These are phyloP conservation scores for Aspergillus uvarum DNA, from an alignment of 2,329 filamentous ascomycete genomes.

Conservation along the genomic window DNA sequence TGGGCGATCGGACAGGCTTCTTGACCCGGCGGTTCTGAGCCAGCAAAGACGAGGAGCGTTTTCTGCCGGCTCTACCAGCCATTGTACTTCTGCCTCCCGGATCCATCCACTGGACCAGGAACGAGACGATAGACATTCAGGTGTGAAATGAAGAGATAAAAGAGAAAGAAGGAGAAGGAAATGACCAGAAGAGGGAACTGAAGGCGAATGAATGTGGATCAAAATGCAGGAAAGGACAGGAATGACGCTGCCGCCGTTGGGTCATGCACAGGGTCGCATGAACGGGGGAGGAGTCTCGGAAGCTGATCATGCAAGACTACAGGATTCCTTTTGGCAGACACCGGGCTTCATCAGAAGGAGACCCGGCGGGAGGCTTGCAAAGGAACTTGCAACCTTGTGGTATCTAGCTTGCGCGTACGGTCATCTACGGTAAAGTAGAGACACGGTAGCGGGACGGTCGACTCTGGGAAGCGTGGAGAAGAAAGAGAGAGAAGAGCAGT, in stretches of 20 bases:
- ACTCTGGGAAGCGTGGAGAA: constrained; percentile 48
- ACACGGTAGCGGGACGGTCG: constrained; percentile 33
- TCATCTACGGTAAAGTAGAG: constrained; percentile 32
- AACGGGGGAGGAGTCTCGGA: constrained; percentile 47
- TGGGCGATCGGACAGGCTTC: constrained; percentile 77
- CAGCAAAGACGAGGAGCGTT: constrained; percentile 70
- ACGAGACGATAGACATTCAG: constrained; percentile 50
- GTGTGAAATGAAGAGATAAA: constrained; percentile 42
- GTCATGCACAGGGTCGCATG: constrained; percentile 54
- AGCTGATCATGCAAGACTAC: constrained; percentile 41
- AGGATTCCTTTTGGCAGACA: constrained; percentile 30
- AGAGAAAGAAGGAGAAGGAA: constrained; percentile 36
- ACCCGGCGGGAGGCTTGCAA: constrained; percentile 24
- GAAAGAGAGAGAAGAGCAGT: constrained; percentile 31
- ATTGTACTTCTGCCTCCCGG: constrained; percentile 55
- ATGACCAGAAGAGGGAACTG: constrained; percentile 42
- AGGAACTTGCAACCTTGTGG: constrained; percentile 21
- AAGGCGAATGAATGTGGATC: constrained; percentile 31
- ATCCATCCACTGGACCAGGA: constrained; percentile 26
- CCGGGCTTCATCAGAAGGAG: constrained; percentile 33
- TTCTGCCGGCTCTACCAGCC: constrained; percentile 84
- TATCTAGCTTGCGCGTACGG: constrained; percentile 50
- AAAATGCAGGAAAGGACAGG: constrained; percentile 12
- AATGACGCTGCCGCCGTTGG: constrained; percentile 38
- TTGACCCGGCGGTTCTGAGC: constrained; percentile 71